Base-by-base conservation (phyloP, 2,329 filamentous ascomycete genomes). In the Parafenestella ontariensis region DNA sequence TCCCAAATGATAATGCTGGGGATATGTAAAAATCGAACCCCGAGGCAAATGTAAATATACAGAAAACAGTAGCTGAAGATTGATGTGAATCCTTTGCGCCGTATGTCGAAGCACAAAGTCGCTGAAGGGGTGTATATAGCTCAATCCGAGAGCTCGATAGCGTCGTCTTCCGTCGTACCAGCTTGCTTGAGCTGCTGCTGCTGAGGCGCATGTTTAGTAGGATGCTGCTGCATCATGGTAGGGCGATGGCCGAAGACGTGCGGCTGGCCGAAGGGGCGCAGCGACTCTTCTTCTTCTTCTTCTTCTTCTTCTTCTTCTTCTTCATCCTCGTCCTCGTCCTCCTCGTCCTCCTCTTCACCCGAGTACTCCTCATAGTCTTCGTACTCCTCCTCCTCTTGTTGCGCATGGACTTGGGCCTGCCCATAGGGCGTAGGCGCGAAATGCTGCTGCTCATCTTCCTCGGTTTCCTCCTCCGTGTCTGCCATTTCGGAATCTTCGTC, bases 61-160 rank as follows among this genome's bases (percentile, higher is more conserved):
- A 37, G n/a, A n/a, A 18, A 34, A 17, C 4, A 11, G 34, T n/a
- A n/a, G n/a, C n/a, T n/a, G n/a, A n/a, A n/a, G n/a, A n/a, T n/a
- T n/a, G n/a, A n/a, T n/a, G n/a, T n/a, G n/a, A n/a, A n/a, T n/a
- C n/a, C n/a, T n/a, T n/a, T n/a, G n/a, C n/a, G n/a, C n/a, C n/a
- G n/a, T n/a, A n/a, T n/a, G n/a, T n/a, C n/a, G n/a, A n/a, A n/a
- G n/a, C n/a, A n/a, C n/a, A n/a, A n/a, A n/a, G n/a, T n/a, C n/a
- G n/a, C n/a, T n/a, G n/a, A n/a, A n/a, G n/a, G n/a, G n/a, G n/a
- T n/a, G n/a, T n/a, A n/a, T n/a, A 15, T 23, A 15, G 21, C 20
- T 40, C 11, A 74, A 49, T 74, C 71, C 3, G 68, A 71, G 10
- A 74, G 59, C 57, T 74, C 70, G 37, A 74, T 74, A 4, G 71